A percentile compares a stretch with the other conserved stretches of the same genome.
phyloP scores from a whole-genome alignment of 345 rosid species.

The Cardamine resedifolia region DNA sequence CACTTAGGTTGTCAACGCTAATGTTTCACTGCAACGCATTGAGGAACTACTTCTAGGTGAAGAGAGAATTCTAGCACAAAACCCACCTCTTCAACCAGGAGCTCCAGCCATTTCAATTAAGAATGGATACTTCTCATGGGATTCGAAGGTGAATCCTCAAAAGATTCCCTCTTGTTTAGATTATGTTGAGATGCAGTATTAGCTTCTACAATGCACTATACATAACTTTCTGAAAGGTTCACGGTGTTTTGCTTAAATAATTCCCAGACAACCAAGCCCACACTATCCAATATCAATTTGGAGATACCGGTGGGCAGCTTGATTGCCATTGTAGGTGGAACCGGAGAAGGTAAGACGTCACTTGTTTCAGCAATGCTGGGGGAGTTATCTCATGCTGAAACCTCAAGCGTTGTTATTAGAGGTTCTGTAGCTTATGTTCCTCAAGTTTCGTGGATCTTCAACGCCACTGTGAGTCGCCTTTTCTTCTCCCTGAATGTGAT shows the following conservation, averaged over 20 bases:
- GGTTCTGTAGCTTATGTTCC: conserved; percentile 96
- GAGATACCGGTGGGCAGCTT: conserved; percentile 76
- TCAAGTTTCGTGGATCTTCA: conserved; percentile 98
- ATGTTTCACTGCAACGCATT: conserved; percentile 84
- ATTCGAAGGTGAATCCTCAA: conserved; percentile 57
- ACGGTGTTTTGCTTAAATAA: not conserved
- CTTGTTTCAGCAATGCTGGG: conserved; percentile 95
- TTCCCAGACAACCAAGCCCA: conserved; percentile 60
- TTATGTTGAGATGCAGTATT: not conserved
- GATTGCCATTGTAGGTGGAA: conserved; percentile 90
- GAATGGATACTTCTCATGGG: conserved; percentile 89
- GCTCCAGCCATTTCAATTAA: conserved; percentile 79
- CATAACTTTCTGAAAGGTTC: not conserved
- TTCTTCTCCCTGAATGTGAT: not conserved
- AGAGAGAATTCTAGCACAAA: conserved; percentile 71
- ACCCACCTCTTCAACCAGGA: conserved; percentile 75
- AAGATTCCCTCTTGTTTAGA: not conserved
- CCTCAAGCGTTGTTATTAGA: conserved; percentile 59
- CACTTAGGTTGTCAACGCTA: conserved; percentile 80
- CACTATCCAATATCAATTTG: conserved; percentile 71
- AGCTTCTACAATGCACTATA: not conserved
- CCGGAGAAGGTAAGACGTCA: conserved; percentile 98
- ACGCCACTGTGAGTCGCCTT: conserved; percentile 73
- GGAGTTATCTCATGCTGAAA: conserved; percentile 64
- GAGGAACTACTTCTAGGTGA: conserved; percentile 83